Evolutionary conservation across 106 monocot genomes (phyloP), one percentile per base, ranked within the genome.

Genomic region (Vanilla planifolia): DNA sequence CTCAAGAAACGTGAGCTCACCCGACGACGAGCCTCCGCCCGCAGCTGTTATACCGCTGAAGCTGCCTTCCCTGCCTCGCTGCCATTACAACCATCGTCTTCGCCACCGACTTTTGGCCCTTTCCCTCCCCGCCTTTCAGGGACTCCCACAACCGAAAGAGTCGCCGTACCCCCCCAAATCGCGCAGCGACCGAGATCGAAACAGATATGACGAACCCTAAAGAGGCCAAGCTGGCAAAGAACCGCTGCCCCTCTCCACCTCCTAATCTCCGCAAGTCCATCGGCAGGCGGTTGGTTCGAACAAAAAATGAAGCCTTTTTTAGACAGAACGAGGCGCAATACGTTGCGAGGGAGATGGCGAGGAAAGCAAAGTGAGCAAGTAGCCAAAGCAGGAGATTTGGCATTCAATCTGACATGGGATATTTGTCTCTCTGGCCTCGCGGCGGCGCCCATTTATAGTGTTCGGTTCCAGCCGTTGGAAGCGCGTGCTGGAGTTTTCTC

Each of bases 41-140:
- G 60, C 60, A 13, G 60, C 60, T 60, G 11, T 21, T 39, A 26
- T 60, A 60, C 41, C 60, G 34, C 60, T 60, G 60, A 39, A 60
- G 39, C 42, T 60, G 11, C 41, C 60, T 60, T 15, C 60, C 60
- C 42, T 60, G 60, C 60, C 60, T 39, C 3, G 60, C 21, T 6
- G 27, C 60, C 42, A 42, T 25, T 19, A 26, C 0, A 8, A 8
- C 24, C 60, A 42, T 60, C 41, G 23, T 21, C 57, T 35, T 57
- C 57, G n/a, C 42, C 42, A 42, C 42, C 7, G 42, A 10, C 42
- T 16, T 8, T 16, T 53, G 29, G 15, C 4, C 32, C 53, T 53
- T 53, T 30, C 27, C 28, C 0, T 30, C 53, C 32, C 24, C 6
- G 29, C 53, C 29, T n/a, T 53, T 53, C 0, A 53, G n/a, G 5